Percentiles rank a stretch among this genome's conserved stretches.
phyloP scores from a whole-genome alignment of 768 basidiomycete genomes.

The Leccinellum rugosiceps region DNA sequence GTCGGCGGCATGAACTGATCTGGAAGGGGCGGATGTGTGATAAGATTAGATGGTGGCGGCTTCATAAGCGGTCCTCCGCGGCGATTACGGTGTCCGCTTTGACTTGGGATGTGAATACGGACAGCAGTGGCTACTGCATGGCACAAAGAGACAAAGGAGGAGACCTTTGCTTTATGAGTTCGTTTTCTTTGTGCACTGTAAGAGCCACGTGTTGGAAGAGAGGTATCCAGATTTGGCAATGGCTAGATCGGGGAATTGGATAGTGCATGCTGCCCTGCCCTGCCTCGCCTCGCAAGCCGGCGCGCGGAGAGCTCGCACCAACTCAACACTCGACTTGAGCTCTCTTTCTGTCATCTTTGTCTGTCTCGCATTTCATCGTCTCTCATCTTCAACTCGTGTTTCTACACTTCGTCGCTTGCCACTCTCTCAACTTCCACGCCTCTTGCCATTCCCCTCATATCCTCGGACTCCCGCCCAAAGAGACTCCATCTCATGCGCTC shows the following conservation, averaged over 20 bases:
- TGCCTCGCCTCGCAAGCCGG: constrained; percentile 32
- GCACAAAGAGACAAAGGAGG: constrained; percentile 7
- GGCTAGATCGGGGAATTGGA: constrained; percentile 29
- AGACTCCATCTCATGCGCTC: constrained; percentile 17
- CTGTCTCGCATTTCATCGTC: background rate
- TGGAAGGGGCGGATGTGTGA: constrained; percentile 14
- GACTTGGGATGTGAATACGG: background rate
- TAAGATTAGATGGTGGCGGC: constrained; percentile 30
- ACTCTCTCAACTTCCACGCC: background rate
- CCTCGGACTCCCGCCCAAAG: background rate
- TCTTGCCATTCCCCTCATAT: background rate
- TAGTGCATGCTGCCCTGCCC: constrained; percentile 22
- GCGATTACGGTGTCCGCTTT: background rate
- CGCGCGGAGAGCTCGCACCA: constrained; percentile 18
- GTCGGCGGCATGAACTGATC: constrained; percentile 16
- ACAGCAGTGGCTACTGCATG: background rate
- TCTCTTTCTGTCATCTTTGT: background rate
- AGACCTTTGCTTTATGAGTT: background rate
- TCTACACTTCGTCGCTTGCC: background rate
- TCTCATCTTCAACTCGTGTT: background rate
- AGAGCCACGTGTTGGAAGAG: constrained; percentile 29
- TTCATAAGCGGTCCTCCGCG: constrained; percentile 1
- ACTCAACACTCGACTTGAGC: background rate
- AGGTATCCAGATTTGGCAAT: constrained; percentile 20
- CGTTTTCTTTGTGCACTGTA: background rate